Evolutionary conservation across 1,139 yeast species (phyloP), one percentile per base, ranked within the genome.

Genomic region (Yamadazyma trypodendri): DNA sequence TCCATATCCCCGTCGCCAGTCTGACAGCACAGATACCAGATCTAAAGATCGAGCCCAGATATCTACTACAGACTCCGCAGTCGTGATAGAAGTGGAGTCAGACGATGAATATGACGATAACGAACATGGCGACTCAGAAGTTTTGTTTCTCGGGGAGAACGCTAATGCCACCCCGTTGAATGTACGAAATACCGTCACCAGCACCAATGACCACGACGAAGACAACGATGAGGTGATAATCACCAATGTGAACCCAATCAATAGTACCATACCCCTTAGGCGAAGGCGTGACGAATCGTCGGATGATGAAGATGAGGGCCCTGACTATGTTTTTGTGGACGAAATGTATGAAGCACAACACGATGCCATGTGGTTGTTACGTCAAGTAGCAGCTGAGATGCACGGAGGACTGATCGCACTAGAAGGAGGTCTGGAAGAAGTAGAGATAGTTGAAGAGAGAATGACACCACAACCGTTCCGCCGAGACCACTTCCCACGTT

Each of bases 141-240:
- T 28, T 15, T n/a, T 27, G 17, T 20, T 31, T 21, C 13, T 35
- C 18, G 28, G 38, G 6, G 32, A 28, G 28, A 31, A 28, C 36
- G 9, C n/a, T 32, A 11, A 23, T 22, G 15, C 36, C 25, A 9
- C 10, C 10, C 27, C 31, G 4, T 14, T 18, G 11, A 18, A 32
- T 27, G 21, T 23, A 18, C 31, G n/a, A 24, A 10, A 7, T 9
- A n/a, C 12, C 6, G 12, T 6, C 28, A 8, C 15, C 15, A 12
- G 8, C 15, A 12, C 5, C 6, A 16, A 24, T 21, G 23, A 35
- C 25, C 25, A 29, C 15, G 24, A 16, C 13, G 25, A 34, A 15
- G 16, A 32, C 24, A 24, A 31, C 32, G 42, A 40, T 25, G 46
- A 43, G 33, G 40, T 43, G 31, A 29, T 43, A 12, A 43, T 43